Percentiles rank a stretch among this genome's conserved stretches.
These are phyloP conservation scores for Gonapodya prolifera DNA, from an alignment of 192 early-diverging fungal genomes.

Conservation along the genomic window DNA sequence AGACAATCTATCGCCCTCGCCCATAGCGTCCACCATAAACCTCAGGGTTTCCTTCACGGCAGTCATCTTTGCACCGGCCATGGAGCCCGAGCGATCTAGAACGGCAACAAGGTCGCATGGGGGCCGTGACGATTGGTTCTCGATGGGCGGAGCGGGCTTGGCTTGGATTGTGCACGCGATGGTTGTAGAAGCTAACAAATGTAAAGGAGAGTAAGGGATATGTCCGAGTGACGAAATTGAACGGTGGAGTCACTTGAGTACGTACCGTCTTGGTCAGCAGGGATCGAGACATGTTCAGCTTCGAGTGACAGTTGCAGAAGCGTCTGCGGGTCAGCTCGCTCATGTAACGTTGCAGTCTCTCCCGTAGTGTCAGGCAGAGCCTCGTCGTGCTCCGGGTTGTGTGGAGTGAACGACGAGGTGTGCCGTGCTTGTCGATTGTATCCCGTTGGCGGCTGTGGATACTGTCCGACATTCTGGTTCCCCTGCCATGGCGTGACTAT, in stretches of 20 bases:
- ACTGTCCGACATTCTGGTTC: no score
- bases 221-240: no score
- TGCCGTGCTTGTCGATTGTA: no score
- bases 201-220: no score
- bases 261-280: background rate
- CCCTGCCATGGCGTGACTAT: no score
- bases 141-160: background rate
- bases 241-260: no score
- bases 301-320: background rate
- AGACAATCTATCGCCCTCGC: background rate
- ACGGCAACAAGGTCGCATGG: background rate
- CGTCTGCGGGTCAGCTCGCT: background rate
- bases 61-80: background rate
- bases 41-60: background rate
- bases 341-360: background rate
- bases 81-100: background rate
- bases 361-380: background rate
- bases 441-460: no score
- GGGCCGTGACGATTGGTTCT: background rate
- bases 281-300: background rate
- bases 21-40: background rate
- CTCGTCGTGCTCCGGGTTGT: background rate
- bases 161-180: background rate
- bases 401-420: background rate
- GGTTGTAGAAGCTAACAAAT: background rate